These are phyloP conservation scores for Amanita fuliginea DNA, from an alignment of 768 basidiomycete species.

Conservation along the genomic window DNA sequence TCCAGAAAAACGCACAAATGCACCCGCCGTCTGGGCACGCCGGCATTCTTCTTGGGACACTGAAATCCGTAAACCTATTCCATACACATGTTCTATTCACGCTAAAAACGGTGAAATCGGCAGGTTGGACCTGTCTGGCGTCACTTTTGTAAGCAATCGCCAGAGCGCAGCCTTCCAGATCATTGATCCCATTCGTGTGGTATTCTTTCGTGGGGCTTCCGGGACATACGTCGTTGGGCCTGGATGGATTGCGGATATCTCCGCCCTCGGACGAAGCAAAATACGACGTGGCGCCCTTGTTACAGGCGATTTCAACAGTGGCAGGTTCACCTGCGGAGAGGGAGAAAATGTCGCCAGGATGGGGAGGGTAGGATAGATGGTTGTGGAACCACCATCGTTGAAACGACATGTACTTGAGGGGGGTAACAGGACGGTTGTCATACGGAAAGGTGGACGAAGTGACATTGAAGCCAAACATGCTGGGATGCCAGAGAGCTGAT, in stretches of 20 bases:
- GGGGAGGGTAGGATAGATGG: slow-evolving; percentile 48
- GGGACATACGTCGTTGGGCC: slow-evolving; percentile 45
- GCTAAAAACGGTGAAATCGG: slow-evolving; percentile 64
- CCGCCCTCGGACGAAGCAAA: slow-evolving; percentile 42
- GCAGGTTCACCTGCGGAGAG: slow-evolving; percentile 47
- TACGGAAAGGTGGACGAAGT: slow-evolving; percentile 39
- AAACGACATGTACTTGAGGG: slow-evolving; percentile 38
- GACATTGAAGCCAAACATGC: slow-evolving; percentile 66
- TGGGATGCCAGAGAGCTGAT: slow-evolving; percentile 40
- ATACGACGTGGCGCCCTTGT: slow-evolving; percentile 51
- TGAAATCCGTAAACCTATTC: slow-evolving; percentile 57
- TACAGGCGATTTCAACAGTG: slow-evolving; percentile 44
- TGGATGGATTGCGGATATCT: slow-evolving; percentile 33
- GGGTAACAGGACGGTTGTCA: slow-evolving; percentile 52
- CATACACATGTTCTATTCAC: slow-evolving; percentile 71
- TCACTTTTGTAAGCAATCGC: slow-evolving; percentile 72
- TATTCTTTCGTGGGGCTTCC: slow-evolving; percentile 28
- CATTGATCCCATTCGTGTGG: slow-evolving; percentile 44
- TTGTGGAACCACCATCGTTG: slow-evolving; percentile 53
- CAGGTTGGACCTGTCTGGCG: slow-evolving; percentile 42
- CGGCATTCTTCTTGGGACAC: slow-evolving; percentile 58
- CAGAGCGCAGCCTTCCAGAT: slow-evolving; percentile 54
- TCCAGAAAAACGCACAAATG: slow-evolving; percentile 67
- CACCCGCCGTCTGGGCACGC: slow-evolving; percentile 55
- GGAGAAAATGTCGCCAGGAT: slow-evolving; percentile 42